Evolutionary conservation across 345 rosid genomes (phyloP).

Genomic region (Rhodamnia rubescens): DNA sequence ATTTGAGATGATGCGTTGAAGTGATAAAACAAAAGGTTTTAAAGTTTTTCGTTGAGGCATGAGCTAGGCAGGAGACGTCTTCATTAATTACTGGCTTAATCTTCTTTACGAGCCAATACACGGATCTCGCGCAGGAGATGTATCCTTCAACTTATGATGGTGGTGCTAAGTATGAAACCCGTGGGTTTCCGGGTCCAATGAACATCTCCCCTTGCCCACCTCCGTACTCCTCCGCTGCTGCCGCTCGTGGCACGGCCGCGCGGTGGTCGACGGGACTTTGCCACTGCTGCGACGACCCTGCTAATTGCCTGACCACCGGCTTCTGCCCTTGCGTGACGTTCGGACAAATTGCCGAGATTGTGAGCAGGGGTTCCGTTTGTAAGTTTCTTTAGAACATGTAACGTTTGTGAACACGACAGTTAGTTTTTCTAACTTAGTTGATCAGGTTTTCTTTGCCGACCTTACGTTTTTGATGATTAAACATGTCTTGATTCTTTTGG

Average conservation of each 20-base stretch:
- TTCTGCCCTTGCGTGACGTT: slow-evolving; percentile 39
- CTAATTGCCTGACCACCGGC: slow-evolving; percentile 26
- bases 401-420: neutral
- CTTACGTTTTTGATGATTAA: neutral
- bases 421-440: neutral
- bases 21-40: neutral
- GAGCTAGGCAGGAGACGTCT: neutral
- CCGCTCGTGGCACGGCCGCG: neutral
- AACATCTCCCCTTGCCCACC: slow-evolving; percentile 9
- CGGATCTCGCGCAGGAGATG: slow-evolving; percentile 4
- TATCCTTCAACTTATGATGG: slow-evolving; percentile 15
- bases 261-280: slow-evolving; percentile 42
- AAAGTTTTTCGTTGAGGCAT: neutral
- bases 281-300: slow-evolving; percentile 37
- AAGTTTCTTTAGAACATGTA: neutral
- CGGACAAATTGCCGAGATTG: slow-evolving; percentile 35
- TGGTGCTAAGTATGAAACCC: slow-evolving; percentile 11
- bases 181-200: slow-evolving; percentile 17
- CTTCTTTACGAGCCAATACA: neutral
- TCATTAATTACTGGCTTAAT: neutral
- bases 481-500: neutral
- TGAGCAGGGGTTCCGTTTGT: slow-evolving; percentile 27
- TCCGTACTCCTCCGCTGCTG: neutral
- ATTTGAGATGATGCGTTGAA: neutral
- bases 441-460: neutral